Base-by-base conservation (phyloP, 2,329 filamentous ascomycete species). In the Sphaceloma murrayae region DNA sequence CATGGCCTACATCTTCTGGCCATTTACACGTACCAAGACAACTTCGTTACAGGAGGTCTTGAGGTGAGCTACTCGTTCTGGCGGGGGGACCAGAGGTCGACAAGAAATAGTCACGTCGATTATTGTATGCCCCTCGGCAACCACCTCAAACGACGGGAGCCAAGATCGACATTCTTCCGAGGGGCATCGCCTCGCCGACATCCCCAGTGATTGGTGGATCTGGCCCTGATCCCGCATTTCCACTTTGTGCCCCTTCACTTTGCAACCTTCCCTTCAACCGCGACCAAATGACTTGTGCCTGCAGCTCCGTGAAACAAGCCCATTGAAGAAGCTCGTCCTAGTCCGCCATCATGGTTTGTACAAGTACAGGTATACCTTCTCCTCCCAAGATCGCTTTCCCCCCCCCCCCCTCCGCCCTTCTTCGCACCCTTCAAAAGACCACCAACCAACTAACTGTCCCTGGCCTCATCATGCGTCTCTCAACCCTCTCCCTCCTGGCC, bases 101-200 rank as follows among this genome's bases (percentile, higher is more conserved):
- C n/a, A n/a, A n/a, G n/a, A n/a, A n/a, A n/a, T n/a, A n/a, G n/a
- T n/a, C n/a, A n/a, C n/a, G n/a, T n/a, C n/a, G n/a, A 27, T 27
- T 27, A 6, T 27, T 11, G 24, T 27, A n/a, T n/a, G n/a, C n/a
- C n/a, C n/a, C 24, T 27, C 24, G 24, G 31, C 31, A n/a, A n/a
- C n/a, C n/a, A 19, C 17, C n/a, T 34, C 31, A 34, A 34, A 13
- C 17, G 10, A 17, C 17, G 31, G 31, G 31, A 31, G n/a, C 29
- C 21, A 26, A 5, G 34, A 30, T 40, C 36, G 36, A 40, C 36
- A 40, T 40, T 40, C 30, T 29, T 40, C 36, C 36, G 36, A n/a
- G n/a, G n/a, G n/a, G 22, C n/a, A 29, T 26, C 21, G 14, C 36
- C n/a, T 14, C 36, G 29, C 13, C 14, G 18, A 3, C 18, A 7